A percentile compares a stretch with the other conserved stretches of the same genome.
Evolutionary conservation across 805 yeast genomes (phyloP).

Genomic region (Saccharomycopsis synnaedendra): DNA sequence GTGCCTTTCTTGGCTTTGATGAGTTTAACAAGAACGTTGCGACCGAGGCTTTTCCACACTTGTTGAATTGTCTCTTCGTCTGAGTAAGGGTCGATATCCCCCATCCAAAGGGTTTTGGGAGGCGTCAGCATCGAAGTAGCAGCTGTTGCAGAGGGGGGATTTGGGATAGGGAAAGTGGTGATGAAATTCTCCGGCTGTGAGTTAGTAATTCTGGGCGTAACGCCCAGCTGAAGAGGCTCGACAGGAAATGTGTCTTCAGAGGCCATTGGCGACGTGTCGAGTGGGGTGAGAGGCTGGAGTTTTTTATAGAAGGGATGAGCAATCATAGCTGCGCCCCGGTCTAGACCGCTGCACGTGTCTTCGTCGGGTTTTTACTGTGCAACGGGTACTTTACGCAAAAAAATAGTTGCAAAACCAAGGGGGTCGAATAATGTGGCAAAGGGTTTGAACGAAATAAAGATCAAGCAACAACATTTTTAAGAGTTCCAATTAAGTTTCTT

Average conservation of each 20-base stretch:
- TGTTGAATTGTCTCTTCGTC: slow-evolving; percentile 50
- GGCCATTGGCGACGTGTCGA: background rate
- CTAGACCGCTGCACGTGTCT: background rate
- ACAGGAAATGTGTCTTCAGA: background rate
- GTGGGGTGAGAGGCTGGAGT: too few relatives aligned
- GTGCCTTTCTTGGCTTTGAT: slow-evolving; percentile 40
- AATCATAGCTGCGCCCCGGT: background rate
- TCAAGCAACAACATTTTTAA: too few relatives aligned
- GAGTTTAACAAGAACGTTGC: slow-evolving; percentile 52
- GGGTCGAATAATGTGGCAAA: too few relatives aligned
- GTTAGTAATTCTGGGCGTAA: slow-evolving; percentile 12
- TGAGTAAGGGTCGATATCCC: slow-evolving; percentile 72
- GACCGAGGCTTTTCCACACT: slow-evolving; percentile 49
- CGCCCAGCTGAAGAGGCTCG: background rate
- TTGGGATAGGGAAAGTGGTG: slow-evolving; percentile 27
- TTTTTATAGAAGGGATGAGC: too few relatives aligned
- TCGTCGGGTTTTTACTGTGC: background rate
- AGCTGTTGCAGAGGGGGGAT: slow-evolving; percentile 42
- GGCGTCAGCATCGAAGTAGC: slow-evolving; percentile 34
- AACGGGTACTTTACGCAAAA: background rate
- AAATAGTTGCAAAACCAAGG: too few relatives aligned
- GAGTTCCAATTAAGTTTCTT: too few relatives aligned
- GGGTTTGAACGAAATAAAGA: too few relatives aligned
- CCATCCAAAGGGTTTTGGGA: slow-evolving; percentile 82
- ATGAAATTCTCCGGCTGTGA: slow-evolving; percentile 24